phyloP scores from a whole-genome alignment of 1,139 yeast genomes.

The Suhomyces bolitotheri region DNA sequence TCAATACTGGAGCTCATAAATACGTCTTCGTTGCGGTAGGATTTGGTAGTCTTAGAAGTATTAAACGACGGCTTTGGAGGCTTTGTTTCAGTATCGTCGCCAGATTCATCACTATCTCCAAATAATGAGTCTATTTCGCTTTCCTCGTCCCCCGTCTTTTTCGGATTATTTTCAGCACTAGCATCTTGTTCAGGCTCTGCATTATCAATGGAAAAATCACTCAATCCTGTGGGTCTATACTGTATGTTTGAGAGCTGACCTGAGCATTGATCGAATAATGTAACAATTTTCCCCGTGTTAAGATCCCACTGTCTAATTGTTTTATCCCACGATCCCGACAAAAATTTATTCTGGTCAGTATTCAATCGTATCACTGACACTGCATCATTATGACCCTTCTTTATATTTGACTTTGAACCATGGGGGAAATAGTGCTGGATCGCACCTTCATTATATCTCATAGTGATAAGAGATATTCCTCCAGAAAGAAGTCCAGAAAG shows the following conservation, averaged over 20 bases:
- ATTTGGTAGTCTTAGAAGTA: conserved; percentile 19
- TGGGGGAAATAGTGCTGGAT: conserved; percentile 73
- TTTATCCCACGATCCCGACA: conserved; percentile 93
- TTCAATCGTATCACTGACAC: conserved; percentile 72
- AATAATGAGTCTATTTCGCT: conserved; percentile 74
- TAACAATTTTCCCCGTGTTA: conserved; percentile 61
- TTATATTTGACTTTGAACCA: conserved; percentile 21
- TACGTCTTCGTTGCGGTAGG: conserved; percentile 50
- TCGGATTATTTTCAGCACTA: conserved; percentile 1
- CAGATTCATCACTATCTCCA: conserved; percentile 66
- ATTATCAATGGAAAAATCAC: conserved; percentile 26
- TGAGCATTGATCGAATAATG: conserved; percentile 52
- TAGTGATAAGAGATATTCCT: conserved; percentile 81
- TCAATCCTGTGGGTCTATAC: conserved; percentile 73
- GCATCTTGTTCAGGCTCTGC: conserved; percentile 7
- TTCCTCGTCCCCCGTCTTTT: conserved; percentile 43
- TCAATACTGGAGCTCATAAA: conserved; percentile 83
- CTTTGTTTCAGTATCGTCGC: conserved; percentile 32
- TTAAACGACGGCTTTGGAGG: conserved; percentile 9
- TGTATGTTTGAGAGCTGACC: conserved; percentile 82
- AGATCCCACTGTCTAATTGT: conserved; percentile 82
- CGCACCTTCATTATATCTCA: conserved; percentile 80
- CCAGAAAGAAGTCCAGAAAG: conserved; percentile 82
- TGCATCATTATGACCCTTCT: conserved; percentile 62
- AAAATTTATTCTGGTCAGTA: conserved; percentile 55